These are phyloP conservation scores for Podaxis carcinomalis DNA, from an alignment of 768 basidiomycete species.

Conservation along the genomic window DNA sequence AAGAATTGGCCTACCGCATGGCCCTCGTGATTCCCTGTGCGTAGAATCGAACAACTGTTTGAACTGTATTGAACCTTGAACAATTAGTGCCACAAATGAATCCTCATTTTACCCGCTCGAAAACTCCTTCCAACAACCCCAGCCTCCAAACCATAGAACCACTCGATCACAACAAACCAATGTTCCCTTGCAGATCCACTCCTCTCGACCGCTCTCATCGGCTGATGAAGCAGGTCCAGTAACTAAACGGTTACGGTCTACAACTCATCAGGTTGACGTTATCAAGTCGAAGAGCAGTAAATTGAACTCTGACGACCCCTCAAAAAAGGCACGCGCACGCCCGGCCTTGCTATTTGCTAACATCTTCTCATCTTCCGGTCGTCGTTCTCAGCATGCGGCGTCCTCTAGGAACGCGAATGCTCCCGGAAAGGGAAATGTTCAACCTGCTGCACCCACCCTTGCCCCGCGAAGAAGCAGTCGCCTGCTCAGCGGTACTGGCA, in stretches of 20 bases:
- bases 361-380: slow-evolving; percentile 82
- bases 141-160: slow-evolving; percentile 31
- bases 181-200: slow-evolving; percentile 40
- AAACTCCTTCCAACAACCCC: slow-evolving; percentile 43
- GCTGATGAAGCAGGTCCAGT: slow-evolving; percentile 80
- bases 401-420: slow-evolving; percentile 54
- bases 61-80: slow-evolving; percentile 15
- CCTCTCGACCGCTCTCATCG: slow-evolving; percentile 71
- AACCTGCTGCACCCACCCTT: slow-evolving; percentile 35
- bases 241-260: slow-evolving; percentile 70
- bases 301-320: slow-evolving; percentile 60
- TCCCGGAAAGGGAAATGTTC: slow-evolving; percentile 47
- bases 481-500: slow-evolving; percentile 52
- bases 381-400: slow-evolving; percentile 70
- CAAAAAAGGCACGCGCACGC: slow-evolving; percentile 91
- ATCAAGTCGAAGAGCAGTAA: slow-evolving; percentile 58
- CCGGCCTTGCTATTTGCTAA: slow-evolving; percentile 85
- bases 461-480: slow-evolving; percentile 72
- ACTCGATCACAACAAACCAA: slow-evolving; percentile 39
- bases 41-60: slow-evolving; percentile 17
- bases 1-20: slow-evolving; percentile 48
- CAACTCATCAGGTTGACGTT: slow-evolving; percentile 47
- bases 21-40: slow-evolving; percentile 63
- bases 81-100: slow-evolving; percentile 51
- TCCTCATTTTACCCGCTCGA: slow-evolving; percentile 43